Percentiles rank a stretch among this genome's conserved stretches.
Conservation (phyloP, 495 filamentous ascomycete genomes). For the Clavariopsis aquatica region DNA sequence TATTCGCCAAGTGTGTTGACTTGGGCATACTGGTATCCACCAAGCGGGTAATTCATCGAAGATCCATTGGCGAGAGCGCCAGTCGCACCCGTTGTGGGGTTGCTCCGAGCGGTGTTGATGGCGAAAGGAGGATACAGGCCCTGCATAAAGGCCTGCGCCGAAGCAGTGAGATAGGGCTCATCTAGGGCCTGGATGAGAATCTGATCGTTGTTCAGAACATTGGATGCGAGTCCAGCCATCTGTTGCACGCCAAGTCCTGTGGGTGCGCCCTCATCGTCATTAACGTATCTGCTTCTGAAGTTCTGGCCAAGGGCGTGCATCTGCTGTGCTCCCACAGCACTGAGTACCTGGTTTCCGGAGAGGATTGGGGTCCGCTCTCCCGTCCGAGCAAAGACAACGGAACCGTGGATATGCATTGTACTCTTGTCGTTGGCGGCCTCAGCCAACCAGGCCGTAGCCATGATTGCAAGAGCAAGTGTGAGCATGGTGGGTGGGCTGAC, state of each 20-base stretch:
- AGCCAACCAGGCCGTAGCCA: constrained; percentile 34
- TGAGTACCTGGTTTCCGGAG: constrained; percentile 55
- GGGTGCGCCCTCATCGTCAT: constrained; percentile 30
- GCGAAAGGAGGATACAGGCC: constrained; percentile 73
- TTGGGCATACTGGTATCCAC: constrained; percentile 73
- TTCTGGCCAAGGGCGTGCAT: constrained; percentile 60
- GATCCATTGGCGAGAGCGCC: constrained; percentile 61
- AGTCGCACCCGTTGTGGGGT: constrained; percentile 44
- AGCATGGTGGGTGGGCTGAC: constrained; percentile 35
- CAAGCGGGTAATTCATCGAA: constrained; percentile 58
- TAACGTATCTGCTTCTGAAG: constrained; percentile 53
- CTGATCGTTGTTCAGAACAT: constrained; percentile 52
- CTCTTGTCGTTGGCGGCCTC: constrained; percentile 28
- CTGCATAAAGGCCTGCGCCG: constrained; percentile 76
- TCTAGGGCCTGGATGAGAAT: constrained; percentile 51
- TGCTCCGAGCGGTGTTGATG: constrained; percentile 42
- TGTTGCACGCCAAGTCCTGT: constrained; percentile 43
- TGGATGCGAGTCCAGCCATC: constrained; percentile 50
- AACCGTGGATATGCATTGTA: constrained; percentile 58
- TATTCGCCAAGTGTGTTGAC: constrained; percentile 54
- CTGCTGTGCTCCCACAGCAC: constrained; percentile 68
- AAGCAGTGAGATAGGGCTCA: constrained; percentile 56
- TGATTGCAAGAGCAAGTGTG: constrained; percentile 35
- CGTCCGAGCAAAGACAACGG: constrained; percentile 71
- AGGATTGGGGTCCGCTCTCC: constrained; percentile 70